Evolutionary conservation across 1,284 basidiomycete genomes (phyloP), one percentile per base, ranked within the genome.

Genomic region (Fistulinella cinereoalba): DNA sequence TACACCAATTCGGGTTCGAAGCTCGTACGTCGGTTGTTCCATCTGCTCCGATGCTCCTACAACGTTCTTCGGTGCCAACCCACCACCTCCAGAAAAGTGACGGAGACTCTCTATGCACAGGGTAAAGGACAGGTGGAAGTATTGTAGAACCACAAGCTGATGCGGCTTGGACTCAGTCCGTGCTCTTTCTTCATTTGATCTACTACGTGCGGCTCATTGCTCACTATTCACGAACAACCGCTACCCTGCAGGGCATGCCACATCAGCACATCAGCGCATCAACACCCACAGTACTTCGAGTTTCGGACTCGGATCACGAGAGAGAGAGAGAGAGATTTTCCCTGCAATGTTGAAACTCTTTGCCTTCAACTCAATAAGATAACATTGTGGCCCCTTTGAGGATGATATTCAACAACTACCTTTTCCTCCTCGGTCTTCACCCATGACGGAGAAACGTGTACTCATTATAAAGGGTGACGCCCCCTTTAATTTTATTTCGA

Each of bases 181-280:
- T 48, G 5, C 42, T 48, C 46, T 51, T 46, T 56, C 48, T 49
- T 44, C 38, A 32, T 47, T 27, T 42, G 58, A 61, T 61, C 37
- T 46, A 43, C 28, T 27, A 27, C 57, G 16, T 44, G 15, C 29
- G 21, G 44, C 51, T 38, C 27, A 41, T 16, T 34, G 32, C 4
- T 15, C 10, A 15, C n/a, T n/a, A n/a, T n/a, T 21, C 24, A 42
- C 36, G 25, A 38, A 18, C 41, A 43, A 47, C 31, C 21, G 16
- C 34, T 10, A 32, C 48, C 40, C 49, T 48, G 37, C 38, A 48
- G 31, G 6, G 24, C 12, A n/a, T 31, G 49, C 37, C 43, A 34
- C 32, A 16, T 44, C 28, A 28, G 31, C 8, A n/a, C n/a, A n/a
- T n/a, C n/a, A n/a, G n/a, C 43, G 32, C 32, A 16, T 44, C 28